Evolutionary conservation across 257 asterid genomes (phyloP).

Genomic region (Catharanthus roseus): DNA sequence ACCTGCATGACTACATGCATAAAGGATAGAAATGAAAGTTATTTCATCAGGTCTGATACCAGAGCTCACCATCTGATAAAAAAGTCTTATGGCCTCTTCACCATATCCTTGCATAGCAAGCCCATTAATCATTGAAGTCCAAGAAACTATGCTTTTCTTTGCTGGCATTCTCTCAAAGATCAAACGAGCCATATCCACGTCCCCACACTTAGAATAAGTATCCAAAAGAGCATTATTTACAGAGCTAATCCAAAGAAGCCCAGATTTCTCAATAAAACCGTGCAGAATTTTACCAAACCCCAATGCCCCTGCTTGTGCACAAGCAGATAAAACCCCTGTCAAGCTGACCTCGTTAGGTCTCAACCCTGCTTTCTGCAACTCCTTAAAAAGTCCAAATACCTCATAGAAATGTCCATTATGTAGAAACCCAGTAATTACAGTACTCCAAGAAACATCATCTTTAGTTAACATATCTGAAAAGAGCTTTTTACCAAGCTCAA

Average conservation of each 20-base stretch:
- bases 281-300: constrained; percentile 59
- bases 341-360: constrained; percentile 74
- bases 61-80: constrained; percentile 56
- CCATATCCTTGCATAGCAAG: constrained; percentile 80
- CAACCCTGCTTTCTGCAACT: constrained; percentile 42
- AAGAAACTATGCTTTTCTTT: constrained; percentile 52
- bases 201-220: constrained; percentile 73
- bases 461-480: constrained; percentile 50
- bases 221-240: constrained; percentile 75
- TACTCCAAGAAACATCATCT: constrained; percentile 84
- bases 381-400: constrained; percentile 48
- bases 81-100: constrained; percentile 54
- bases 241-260: constrained; percentile 55
- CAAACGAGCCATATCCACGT: constrained; percentile 57
- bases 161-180: constrained; percentile 63
- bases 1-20: constrained; percentile 91
- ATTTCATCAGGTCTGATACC: constrained; percentile 62
- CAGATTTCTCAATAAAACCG: constrained; percentile 57
- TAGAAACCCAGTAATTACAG: constrained; percentile 56
- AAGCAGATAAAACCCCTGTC: constrained; percentile 69
- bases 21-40: constrained; percentile 51
- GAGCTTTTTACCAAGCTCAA: constrained; percentile 42
- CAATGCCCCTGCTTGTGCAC: constrained; percentile 71
- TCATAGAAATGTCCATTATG: constrained; percentile 49
- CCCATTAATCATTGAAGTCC: constrained; percentile 76